Percentiles rank a stretch among this genome's conserved stretches.
phyloP scores from a whole-genome alignment of 2,329 filamentous ascomycete genomes.

The Aspergillus neoniger region DNA sequence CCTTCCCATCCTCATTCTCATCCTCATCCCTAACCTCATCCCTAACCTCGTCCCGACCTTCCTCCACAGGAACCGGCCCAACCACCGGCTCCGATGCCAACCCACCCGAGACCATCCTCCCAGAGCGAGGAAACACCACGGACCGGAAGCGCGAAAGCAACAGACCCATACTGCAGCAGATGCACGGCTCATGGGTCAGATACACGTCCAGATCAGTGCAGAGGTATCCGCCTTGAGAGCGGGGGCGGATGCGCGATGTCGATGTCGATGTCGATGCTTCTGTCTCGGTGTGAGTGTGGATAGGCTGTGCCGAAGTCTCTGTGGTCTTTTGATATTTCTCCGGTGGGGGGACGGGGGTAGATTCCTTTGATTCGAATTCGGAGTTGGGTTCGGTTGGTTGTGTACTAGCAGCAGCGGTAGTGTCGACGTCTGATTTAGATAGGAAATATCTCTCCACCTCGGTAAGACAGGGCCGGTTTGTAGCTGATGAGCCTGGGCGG shows the following conservation, averaged over 20 bases:
- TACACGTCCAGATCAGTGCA: constrained; percentile 94
- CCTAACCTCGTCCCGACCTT: constrained; percentile 4
- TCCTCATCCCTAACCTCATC: constrained; percentile 4
- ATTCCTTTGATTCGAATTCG: constrained; percentile 37
- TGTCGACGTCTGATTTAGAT: constrained; percentile 37
- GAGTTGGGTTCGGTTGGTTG: constrained; percentile 25
- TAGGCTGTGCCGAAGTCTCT: constrained; percentile 13
- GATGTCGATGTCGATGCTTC: too few species aligned
- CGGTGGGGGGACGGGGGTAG: constrained; percentile 11
- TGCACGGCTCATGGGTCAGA: constrained; percentile 90
- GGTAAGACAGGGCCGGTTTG: constrained; percentile 21
- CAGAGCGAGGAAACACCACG: constrained; percentile 65
- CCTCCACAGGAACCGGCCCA: constrained; percentile 15
- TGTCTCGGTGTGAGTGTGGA: neutral
- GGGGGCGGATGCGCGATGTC: constrained; percentile 59
- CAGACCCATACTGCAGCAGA: constrained; percentile 96
- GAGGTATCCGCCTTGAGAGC: constrained; percentile 83
- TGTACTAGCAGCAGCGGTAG: too few species aligned
- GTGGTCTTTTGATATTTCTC: constrained; percentile 25
- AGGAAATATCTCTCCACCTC: constrained; percentile 44
- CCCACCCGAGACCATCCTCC: constrained; percentile 80
- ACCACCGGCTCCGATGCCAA: constrained; percentile 69
- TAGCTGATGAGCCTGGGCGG: constrained; percentile 16
- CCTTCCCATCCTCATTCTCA: constrained; percentile 1
- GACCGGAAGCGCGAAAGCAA: constrained; percentile 89